Conservation (phyloP, 805 yeast genomes). For the Pachysolen tannophilus region DNA sequence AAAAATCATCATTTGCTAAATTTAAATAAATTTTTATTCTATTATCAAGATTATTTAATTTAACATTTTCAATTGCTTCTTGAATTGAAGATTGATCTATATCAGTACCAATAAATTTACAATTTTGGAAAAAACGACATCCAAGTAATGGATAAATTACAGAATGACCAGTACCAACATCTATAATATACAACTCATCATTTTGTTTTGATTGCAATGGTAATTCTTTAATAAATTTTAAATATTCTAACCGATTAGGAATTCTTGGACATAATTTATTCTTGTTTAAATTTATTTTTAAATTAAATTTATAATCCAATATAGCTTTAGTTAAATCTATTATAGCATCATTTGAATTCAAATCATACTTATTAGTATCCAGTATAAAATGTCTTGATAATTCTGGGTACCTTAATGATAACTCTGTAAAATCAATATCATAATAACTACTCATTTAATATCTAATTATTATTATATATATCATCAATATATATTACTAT, state of each 20-base stretch:
- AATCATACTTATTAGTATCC: constrained; percentile 13
- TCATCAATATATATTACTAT: constrained; percentile 9
- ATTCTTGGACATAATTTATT: constrained; percentile 24
- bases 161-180: constrained; percentile 42
- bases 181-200: constrained; percentile 21
- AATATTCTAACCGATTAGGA: constrained; percentile 21
- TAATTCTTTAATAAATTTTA: constrained; percentile 14
- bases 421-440: constrained; percentile 10
- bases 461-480: no score
- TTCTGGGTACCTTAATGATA: constrained; percentile 12
- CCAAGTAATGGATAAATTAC: constrained; percentile 39
- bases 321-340: constrained; percentile 15
- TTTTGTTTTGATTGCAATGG: constrained; percentile 4
- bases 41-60: constrained; percentile 17
- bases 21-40: constrained; percentile 11
- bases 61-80: constrained; percentile 20
- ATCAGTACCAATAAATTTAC: constrained; percentile 34
- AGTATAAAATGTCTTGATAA: constrained; percentile 11
- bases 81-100: constrained; percentile 26
- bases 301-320: constrained; percentile 11
- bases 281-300: constrained; percentile 11
- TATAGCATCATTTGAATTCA: constrained; percentile 15
- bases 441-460: no score
- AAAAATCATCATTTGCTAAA: background rate
- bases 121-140: constrained; percentile 12